Percentiles rank a stretch among this genome's conserved stretches.
Evolutionary conservation across 306 rosid genomes (phyloP).

Genomic region (Biancaea sappan): DNA sequence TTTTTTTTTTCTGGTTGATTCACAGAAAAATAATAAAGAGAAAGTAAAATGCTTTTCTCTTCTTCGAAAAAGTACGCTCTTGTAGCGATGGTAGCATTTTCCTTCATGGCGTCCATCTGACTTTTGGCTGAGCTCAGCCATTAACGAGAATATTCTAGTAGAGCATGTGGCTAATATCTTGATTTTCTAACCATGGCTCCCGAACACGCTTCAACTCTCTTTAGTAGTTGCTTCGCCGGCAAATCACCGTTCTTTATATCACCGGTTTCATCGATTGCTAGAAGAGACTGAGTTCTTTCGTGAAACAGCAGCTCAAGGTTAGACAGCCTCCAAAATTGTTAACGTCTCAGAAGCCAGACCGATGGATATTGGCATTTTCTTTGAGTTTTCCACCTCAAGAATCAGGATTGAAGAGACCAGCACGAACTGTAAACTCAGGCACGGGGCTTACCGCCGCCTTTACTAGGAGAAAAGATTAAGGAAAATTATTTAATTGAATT

Average conservation of each 20-base stretch:
- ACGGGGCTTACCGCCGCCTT: too few species aligned
- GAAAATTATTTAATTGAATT: too few species aligned
- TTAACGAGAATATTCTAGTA: background rate
- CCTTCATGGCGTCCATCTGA: background rate
- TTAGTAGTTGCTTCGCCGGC: background rate
- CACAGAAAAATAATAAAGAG: background rate
- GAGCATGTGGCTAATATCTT: background rate
- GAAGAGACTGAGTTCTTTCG: background rate
- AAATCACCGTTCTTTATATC: background rate
- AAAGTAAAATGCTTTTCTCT: background rate
- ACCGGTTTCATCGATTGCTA: background rate
- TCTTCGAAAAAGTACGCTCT: background rate
- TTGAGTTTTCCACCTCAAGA: background rate
- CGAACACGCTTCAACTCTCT: too few species aligned
- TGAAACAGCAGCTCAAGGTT: background rate
- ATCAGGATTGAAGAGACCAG: too few species aligned
- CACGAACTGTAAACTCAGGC: too few species aligned
- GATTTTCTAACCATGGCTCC: background rate
- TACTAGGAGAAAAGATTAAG: too few species aligned
- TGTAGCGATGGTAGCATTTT: background rate
- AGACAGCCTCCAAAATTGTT: too few species aligned
- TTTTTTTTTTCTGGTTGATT: background rate
- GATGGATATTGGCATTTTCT: background rate
- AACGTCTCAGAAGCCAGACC: background rate
- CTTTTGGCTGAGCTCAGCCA: background rate